These are phyloP conservation scores for Monilinia polystroma DNA, from an alignment of 2,329 filamentous ascomycete species.

Conservation along the genomic window DNA sequence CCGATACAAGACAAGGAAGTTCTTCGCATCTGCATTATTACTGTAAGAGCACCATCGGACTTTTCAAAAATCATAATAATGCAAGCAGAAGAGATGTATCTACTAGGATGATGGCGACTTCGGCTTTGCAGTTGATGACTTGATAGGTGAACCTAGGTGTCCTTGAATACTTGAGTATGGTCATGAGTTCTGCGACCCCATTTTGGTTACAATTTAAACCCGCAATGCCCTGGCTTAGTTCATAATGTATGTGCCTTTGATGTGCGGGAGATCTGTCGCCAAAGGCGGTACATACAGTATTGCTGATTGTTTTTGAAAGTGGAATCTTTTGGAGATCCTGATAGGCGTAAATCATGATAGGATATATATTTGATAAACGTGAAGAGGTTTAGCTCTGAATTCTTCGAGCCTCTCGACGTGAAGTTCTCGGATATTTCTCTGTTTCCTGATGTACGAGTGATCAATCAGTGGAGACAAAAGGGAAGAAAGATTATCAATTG, in stretches of 20 bases:
- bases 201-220: slow-evolving; percentile 9
- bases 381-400: slow-evolving; percentile 2
- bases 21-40: slow-evolving; percentile 3
- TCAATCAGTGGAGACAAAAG: slow-evolving; percentile 14
- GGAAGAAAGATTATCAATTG: not conserved
- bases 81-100: not conserved
- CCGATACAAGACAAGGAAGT: slow-evolving; percentile 17
- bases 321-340: slow-evolving; percentile 10
- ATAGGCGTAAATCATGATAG: slow-evolving; percentile 1
- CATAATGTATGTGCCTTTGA: slow-evolving; percentile 14
- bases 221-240: slow-evolving; percentile 17
- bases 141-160: slow-evolving; percentile 18
- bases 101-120: slow-evolving; percentile 19
- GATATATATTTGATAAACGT: not conserved
- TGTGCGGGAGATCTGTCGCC: slow-evolving; percentile 24
- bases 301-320: not conserved
- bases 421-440: slow-evolving; percentile 21
- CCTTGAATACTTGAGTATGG: slow-evolving; percentile 14
- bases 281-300: slow-evolving; percentile 22
- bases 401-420: not conserved
- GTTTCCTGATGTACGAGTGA: slow-evolving; percentile 15
- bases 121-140: slow-evolving; percentile 9
- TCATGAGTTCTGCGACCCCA: slow-evolving; percentile 24
- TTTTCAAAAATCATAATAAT: not conserved
- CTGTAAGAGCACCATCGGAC: slow-evolving; percentile 16